These are phyloP conservation scores for Xylogone sp. DNA, from an alignment of 2,329 filamentous ascomycete genomes.

Conservation along the genomic window DNA sequence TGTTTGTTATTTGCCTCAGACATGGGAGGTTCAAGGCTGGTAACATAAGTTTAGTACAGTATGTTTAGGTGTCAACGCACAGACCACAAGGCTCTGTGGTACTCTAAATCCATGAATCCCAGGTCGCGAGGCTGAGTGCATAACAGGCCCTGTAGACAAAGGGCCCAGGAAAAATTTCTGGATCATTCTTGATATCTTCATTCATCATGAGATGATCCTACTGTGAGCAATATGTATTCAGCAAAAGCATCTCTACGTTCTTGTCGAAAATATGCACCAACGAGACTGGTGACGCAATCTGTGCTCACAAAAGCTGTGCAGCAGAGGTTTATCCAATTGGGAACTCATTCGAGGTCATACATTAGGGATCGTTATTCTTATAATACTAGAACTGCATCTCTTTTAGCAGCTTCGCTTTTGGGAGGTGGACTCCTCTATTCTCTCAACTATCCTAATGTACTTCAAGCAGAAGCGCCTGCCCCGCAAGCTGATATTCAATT, in stretches of 20 bases:
- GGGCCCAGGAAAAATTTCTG: neutral
- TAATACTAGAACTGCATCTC: conserved; percentile 8
- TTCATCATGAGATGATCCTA: neutral
- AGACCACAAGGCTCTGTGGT: neutral
- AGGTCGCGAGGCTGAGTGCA: neutral
- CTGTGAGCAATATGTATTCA: neutral
- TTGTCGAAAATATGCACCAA: neutral
- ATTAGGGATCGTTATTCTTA: neutral
- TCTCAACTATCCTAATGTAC: conserved; percentile 16
- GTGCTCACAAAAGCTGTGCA: neutral
- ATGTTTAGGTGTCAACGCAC: neutral
- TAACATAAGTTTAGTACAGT: neutral
- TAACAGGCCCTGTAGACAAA: neutral
- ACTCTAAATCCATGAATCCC: neutral
- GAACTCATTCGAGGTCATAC: neutral
- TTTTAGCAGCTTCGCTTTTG: conserved; percentile 18
- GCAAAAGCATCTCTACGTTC: neutral
- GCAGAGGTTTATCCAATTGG: neutral
- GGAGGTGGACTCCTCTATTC: conserved; percentile 21
- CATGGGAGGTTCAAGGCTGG: neutral
- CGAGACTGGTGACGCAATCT: neutral
- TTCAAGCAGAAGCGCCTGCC: conserved; percentile 25
- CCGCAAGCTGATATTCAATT: conserved; percentile 55
- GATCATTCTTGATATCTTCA: neutral
- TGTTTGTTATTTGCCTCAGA: conserved; percentile 13